phyloP scores from a whole-genome alignment of 441 rosid species.

The Syzygium syzygioides region DNA sequence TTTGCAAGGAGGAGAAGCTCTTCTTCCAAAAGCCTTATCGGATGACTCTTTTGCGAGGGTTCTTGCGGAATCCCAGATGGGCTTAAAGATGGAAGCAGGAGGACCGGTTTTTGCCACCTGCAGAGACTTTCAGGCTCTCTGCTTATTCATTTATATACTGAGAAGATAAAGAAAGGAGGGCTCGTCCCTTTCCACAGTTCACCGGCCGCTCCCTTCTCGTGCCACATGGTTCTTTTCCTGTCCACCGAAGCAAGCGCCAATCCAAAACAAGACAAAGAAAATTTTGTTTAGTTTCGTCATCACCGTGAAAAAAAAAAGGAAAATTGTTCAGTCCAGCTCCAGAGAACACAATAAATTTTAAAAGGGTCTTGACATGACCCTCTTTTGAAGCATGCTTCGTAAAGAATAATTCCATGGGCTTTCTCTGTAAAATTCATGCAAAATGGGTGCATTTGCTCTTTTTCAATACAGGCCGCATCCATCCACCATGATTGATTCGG shows the following conservation, averaged over 20 bases:
- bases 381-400: background rate
- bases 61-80: background rate
- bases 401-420: background rate
- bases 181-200: background rate
- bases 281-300: background rate
- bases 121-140: background rate
- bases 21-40: background rate
- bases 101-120: background rate
- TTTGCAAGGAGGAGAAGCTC: background rate
- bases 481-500: background rate
- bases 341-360: too few relatives aligned
- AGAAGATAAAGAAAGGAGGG: background rate
- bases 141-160: background rate
- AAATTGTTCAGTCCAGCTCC: background rate
- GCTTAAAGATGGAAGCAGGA: background rate
- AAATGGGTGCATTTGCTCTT: background rate
- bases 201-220: background rate
- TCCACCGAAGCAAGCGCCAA: background rate
- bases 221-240: background rate
- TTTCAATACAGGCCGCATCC: background rate
- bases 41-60: background rate
- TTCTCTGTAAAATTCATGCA: background rate
- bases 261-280: background rate
- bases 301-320: background rate
- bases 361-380: background rate